Conservation (phyloP, 83 land plant species). For the Picea mariana region DNA sequence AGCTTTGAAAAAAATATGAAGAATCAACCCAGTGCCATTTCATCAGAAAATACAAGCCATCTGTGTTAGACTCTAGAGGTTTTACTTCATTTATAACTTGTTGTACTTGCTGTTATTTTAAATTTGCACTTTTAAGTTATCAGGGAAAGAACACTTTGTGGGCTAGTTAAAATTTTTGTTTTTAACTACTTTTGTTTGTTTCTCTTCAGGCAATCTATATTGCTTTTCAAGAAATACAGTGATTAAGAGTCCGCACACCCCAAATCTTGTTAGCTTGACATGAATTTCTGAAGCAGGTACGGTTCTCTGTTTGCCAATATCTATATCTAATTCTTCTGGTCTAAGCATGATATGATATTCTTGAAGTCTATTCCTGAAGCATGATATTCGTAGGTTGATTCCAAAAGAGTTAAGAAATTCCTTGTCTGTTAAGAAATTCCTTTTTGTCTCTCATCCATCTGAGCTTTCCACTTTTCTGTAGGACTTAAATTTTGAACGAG, state of each 20-base stretch:
- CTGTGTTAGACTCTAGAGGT: no score
- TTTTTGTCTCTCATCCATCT: neutral
- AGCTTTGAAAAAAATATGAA: no score
- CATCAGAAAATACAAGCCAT: no score
- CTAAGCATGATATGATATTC: neutral
- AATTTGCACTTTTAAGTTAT: no score
- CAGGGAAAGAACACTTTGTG: no score
- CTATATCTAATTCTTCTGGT: neutral
- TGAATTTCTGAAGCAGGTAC: neutral
- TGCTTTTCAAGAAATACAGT: neutral
- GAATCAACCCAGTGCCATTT: no score
- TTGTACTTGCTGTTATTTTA: no score
- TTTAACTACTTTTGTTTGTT: neutral
- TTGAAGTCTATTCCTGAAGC: neutral
- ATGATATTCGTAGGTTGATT: neutral
- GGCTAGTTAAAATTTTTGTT: no score
- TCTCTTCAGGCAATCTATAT: neutral
- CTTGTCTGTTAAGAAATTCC: neutral
- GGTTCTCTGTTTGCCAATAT: neutral
- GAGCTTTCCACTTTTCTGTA: neutral
- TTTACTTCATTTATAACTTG: no score
- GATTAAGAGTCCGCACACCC: neutral
- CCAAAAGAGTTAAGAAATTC: neutral
- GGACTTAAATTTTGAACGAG: neutral
- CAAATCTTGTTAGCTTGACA: neutral